These are phyloP conservation scores for Yarrowia keelungensis DNA, from an alignment of 805 yeast species.

Conservation along the genomic window DNA sequence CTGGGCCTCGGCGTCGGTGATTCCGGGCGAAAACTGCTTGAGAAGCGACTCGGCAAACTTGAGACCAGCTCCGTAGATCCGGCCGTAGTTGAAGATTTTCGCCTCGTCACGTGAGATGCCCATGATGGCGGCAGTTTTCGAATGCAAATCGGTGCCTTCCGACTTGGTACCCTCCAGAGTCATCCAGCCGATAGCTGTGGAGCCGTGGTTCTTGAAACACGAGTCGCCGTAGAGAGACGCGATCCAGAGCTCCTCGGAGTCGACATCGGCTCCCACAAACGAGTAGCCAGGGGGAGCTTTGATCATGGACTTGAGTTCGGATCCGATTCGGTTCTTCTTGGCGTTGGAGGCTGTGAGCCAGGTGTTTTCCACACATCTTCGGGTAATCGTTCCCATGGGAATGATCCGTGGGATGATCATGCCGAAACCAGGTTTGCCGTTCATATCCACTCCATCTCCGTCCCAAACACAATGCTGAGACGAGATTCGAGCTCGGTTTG, in stretches of 20 bases:
- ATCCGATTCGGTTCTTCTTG: slow-evolving; percentile 82
- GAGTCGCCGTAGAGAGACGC: slow-evolving; percentile 96
- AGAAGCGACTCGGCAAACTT: slow-evolving; percentile 85
- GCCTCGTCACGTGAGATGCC: slow-evolving; percentile 93
- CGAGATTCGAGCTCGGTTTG: slow-evolving; percentile 82
- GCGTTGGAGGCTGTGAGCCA: slow-evolving; percentile 99
- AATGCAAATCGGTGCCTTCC: slow-evolving; percentile 93
- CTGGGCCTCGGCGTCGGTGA: slow-evolving; percentile 71
- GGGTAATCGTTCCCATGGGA: slow-evolving; percentile 95
- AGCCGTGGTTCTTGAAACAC: slow-evolving; percentile 86
- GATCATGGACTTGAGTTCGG: slow-evolving; percentile 87
- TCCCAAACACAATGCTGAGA: slow-evolving; percentile 82
- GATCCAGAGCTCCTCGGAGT: slow-evolving; percentile 97
- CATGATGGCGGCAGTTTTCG: slow-evolving; percentile 87
- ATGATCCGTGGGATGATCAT: slow-evolving; percentile 83
- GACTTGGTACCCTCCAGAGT: slow-evolving; percentile 92
- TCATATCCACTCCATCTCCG: slow-evolving; percentile 38
- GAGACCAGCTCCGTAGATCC: slow-evolving; percentile 97
- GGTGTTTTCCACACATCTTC: slow-evolving; percentile 95
- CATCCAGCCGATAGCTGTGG: slow-evolving; percentile 99
- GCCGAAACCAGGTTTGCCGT: slow-evolving; percentile 55
- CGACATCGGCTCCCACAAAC: slow-evolving; percentile 98
- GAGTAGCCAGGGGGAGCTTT: slow-evolving; percentile 87
- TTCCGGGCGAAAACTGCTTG: slow-evolving; percentile 77
- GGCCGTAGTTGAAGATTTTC: slow-evolving; percentile 92